Conservation (phyloP, 352 stramenopile species). For the Pythium rhizo-oryzae region DNA sequence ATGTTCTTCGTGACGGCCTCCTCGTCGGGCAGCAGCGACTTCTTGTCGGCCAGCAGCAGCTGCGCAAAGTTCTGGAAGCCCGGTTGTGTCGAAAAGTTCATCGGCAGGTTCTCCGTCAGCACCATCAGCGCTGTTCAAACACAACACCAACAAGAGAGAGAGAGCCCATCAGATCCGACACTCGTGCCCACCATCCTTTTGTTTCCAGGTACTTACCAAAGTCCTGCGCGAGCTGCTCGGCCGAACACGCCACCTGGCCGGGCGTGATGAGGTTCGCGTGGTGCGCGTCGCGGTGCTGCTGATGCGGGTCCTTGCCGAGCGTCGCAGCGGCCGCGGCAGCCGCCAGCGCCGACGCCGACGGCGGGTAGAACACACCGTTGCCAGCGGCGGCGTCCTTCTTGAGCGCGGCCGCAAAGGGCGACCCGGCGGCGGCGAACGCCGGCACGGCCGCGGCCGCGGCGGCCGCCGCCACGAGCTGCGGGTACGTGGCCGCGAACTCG, state of each 20-base stretch:
- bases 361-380: constrained; percentile 12
- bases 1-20: constrained; percentile 65
- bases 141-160: too few relatives aligned
- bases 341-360: constrained; percentile 31
- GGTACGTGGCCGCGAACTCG: constrained; percentile 55
- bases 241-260: constrained; percentile 37
- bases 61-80: constrained; percentile 74
- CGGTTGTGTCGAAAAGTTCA: constrained; percentile 56
- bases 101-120: constrained; percentile 71
- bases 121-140: constrained; percentile 51
- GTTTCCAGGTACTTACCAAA: constrained; percentile 36
- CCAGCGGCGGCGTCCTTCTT: constrained; percentile 27
- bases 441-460: constrained; percentile 45
- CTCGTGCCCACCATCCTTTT: not conserved
- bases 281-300: not conserved
- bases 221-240: constrained; percentile 74
- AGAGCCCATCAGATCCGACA: not conserved
- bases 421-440: constrained; percentile 24
- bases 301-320: constrained; percentile 46
- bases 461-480: constrained; percentile 41
- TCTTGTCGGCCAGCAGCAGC: constrained; percentile 75
- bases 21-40: constrained; percentile 53
- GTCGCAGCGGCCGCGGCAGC: constrained; percentile 47
- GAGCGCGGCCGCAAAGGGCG: constrained; percentile 23
- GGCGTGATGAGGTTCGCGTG: constrained; percentile 20